Percentiles rank a stretch among this genome's conserved stretches.
phyloP scores from a whole-genome alignment of 345 rosid genomes.

The Populus tremula region DNA sequence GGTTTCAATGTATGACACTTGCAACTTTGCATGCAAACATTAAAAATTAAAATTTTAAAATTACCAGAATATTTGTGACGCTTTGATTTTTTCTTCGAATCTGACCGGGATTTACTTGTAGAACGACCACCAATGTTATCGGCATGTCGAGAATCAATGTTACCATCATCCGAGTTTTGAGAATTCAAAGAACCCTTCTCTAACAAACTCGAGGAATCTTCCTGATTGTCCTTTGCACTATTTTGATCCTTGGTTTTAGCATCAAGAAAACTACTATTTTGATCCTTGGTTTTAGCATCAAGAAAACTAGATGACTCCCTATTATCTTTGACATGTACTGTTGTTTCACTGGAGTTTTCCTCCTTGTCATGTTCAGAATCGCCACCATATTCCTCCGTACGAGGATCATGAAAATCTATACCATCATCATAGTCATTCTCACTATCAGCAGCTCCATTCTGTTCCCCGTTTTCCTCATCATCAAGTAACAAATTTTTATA shows the following conservation, averaged over 20 bases:
- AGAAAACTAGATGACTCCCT: conserved; percentile 16
- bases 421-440: conserved; percentile 53
- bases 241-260: conserved; percentile 33
- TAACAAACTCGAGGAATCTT: conserved; percentile 26
- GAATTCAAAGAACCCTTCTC: conserved; percentile 33
- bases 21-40: background rate
- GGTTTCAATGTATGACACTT: background rate
- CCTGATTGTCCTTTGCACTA: conserved; percentile 36
- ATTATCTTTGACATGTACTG: background rate
- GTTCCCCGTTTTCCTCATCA: conserved; percentile 24
- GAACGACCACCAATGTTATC: conserved; percentile 34
- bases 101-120: conserved; percentile 40
- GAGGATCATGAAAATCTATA: conserved; percentile 50
- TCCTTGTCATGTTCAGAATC: conserved; percentile 47
- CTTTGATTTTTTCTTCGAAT: conserved; percentile 55
- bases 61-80: conserved; percentile 63
- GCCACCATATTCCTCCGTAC: conserved; percentile 38
- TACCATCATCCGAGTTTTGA: conserved; percentile 19
- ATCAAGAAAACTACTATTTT: conserved; percentile 14
- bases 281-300: conserved; percentile 19
- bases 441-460: conserved; percentile 26
- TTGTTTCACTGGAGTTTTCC: conserved; percentile 8
- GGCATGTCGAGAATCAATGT: conserved; percentile 21
- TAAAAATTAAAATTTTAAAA: background rate
- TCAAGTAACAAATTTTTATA: conserved; percentile 18